Percentiles rank a stretch among this genome's conserved stretches.
Conservation (phyloP, 2,329 filamentous ascomycete genomes). For the Penicillium sp. region DNA sequence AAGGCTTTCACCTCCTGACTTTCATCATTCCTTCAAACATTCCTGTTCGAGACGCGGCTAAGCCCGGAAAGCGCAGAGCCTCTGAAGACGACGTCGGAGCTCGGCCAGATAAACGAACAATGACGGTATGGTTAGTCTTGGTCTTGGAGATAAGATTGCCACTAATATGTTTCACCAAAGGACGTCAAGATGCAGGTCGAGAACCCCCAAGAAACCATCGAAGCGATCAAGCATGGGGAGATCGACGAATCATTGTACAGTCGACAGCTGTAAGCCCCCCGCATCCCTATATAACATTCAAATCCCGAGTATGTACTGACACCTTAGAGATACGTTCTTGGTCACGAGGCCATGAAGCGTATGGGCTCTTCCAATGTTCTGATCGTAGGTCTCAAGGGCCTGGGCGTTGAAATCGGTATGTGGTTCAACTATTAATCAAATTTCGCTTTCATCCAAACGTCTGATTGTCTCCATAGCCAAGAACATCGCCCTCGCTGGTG, state of each 20-base stretch:
- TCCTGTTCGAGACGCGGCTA: conserved; percentile 46
- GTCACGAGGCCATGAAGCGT: conserved; percentile 91
- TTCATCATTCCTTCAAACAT: conserved; percentile 47
- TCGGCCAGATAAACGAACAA: conserved; percentile 54
- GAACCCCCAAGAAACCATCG: conserved; percentile 56
- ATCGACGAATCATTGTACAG: conserved; percentile 69
- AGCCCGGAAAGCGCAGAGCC: conserved; percentile 55
- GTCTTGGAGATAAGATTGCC: conserved; percentile 5
- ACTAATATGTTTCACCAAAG: conserved; percentile 31
- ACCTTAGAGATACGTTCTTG: conserved; percentile 60
- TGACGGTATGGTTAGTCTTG: conserved; percentile 45
- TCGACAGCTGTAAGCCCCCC: conserved; percentile 55
- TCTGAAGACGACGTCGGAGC: conserved; percentile 48
- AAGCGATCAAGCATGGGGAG: conserved; percentile 63
- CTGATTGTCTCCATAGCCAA: conserved; percentile 62
- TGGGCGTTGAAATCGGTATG: conserved; percentile 84
- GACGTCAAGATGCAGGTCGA: conserved; percentile 64
- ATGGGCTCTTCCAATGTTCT: conserved; percentile 97
- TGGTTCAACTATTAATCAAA: conserved; percentile 2
- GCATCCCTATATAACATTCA: not conserved
- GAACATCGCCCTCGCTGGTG: conserved; percentile 95
- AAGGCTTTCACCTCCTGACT: conserved; percentile 41
- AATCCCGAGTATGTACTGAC: conserved; percentile 11
- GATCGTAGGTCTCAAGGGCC: conserved; percentile 84
- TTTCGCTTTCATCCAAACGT: not conserved